Conservation (phyloP, 768 basidiomycete species). For the Psilocybe tampanensis region DNA sequence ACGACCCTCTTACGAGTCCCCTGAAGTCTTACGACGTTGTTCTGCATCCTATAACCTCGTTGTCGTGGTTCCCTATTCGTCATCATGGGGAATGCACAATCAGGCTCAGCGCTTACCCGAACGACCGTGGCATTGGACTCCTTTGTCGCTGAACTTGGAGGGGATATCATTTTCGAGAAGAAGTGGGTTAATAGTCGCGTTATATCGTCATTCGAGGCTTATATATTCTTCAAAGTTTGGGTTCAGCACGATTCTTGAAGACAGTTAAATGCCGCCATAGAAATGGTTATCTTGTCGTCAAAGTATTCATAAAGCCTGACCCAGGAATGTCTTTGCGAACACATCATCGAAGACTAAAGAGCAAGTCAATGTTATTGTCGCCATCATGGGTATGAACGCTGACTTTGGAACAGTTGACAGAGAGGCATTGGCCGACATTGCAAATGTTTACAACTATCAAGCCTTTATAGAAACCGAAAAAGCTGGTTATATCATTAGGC, state of each 20-base stretch:
- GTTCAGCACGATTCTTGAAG: conserved; percentile 65
- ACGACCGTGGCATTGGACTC: conserved; percentile 85
- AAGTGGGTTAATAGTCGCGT: conserved; percentile 51
- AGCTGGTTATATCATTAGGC: conserved; percentile 92
- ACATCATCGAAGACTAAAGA: conserved; percentile 78
- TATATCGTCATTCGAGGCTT: background rate
- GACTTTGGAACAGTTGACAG: conserved; percentile 64
- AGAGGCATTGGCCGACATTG: conserved; percentile 80
- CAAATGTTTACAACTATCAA: conserved; percentile 90
- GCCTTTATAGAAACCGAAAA: conserved; percentile 92
- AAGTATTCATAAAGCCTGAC: conserved; percentile 96
- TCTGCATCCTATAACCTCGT: background rate
- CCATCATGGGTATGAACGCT: background rate
- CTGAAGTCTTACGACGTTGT: background rate
- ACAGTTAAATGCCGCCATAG: conserved; percentile 87
- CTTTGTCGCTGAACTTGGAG: conserved; percentile 86
- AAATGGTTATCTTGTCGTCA: conserved; percentile 84
- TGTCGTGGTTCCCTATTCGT: background rate
- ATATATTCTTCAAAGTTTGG: conserved; percentile 46
- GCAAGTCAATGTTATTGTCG: conserved; percentile 38
- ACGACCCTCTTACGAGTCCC: background rate
- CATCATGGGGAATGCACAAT: conserved; percentile 78
- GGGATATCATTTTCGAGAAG: conserved; percentile 89
- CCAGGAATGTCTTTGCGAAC: conserved; percentile 75
- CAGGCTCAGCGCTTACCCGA: conserved; percentile 69